Evolutionary conservation across 2,329 filamentous ascomycete genomes (phyloP), one percentile per base, ranked within the genome.

Genomic region (Colletotrichum incanum): DNA sequence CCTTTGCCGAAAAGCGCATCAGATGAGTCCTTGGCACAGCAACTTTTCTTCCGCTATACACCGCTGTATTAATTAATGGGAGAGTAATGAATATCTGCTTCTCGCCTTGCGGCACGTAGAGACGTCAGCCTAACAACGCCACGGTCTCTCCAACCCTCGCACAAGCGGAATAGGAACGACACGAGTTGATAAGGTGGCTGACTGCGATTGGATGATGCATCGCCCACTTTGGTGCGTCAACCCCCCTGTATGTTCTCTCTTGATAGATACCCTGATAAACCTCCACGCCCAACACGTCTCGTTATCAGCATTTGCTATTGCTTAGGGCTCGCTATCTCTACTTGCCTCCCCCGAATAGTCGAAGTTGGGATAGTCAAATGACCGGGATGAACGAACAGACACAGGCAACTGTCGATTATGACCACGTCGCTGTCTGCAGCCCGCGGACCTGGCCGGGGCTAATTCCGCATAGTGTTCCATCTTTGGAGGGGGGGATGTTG

Each of bases 121-220:
- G 23, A 37, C 31, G 34, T 64, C 45, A 18, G 34, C n/a, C 26
- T 9, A 31, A 55, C 34, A 28, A 55, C 31, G 69, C 31, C 59
- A 41, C 52, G 20, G 12, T 55, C 37, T 28, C 49, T 37, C 6
- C 43, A 5, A 23, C 45, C 39, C 39, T 56, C 55, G n/a, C 54
- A 65, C 39, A 31, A 69, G 39, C 16, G 54, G 47, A 61, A 60
- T 31, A 65, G 45, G 18, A 37, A 60, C 18, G 45, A 14, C 12
- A 34, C 23, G 41, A 34, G 28, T 62, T 45, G 70, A 72, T 72
- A 72, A 72, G 70, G 20, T 39, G 47, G 43, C 47, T 31, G 34
- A 23, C 31, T 64, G 54, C 65, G n/a, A 72, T 72, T 72, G 70
- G 65, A 39, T 54, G 65, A 39, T 54, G 47, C 37, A 55, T 47